Conservation (phyloP, 257 asterid species). For the Coffea eugenioides region DNA sequence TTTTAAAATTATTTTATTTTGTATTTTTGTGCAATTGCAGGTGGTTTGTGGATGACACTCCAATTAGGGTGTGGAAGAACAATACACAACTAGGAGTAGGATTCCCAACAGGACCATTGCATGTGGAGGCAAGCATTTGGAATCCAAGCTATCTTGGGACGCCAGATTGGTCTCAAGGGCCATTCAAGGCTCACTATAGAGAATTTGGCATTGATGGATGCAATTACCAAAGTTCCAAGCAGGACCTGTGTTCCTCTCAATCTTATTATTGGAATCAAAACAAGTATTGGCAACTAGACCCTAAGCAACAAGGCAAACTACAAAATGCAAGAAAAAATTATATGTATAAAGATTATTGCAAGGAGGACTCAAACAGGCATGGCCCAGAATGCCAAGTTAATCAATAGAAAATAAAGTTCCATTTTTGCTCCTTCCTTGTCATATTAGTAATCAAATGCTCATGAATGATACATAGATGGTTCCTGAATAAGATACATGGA, state of each 20-base stretch:
- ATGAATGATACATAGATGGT: too few relatives aligned
- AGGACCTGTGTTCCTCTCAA: neutral
- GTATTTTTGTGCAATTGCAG: neutral
- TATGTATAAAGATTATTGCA: conserved; percentile 8
- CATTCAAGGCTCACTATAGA: conserved; percentile 18
- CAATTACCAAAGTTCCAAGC: neutral
- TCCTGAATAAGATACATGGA: too few relatives aligned
- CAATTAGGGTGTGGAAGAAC: conserved; percentile 28
- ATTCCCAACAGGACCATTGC: conserved; percentile 24
- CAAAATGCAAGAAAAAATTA: neutral
- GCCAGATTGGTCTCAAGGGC: conserved; percentile 19
- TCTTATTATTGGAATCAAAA: conserved; percentile 21
- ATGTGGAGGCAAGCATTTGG: conserved; percentile 31
- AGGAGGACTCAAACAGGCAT: too few relatives aligned
- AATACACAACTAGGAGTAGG: conserved; percentile 18
- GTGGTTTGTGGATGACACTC: conserved; percentile 25
- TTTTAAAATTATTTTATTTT: too few relatives aligned
- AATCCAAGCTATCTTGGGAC: conserved; percentile 21
- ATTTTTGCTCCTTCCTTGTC: too few relatives aligned
- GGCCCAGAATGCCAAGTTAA: too few relatives aligned
- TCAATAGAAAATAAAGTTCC: too few relatives aligned
- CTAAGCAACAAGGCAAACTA: neutral
- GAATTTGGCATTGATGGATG: conserved; percentile 16
- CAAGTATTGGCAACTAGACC: neutral
- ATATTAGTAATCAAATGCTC: too few relatives aligned